These are phyloP conservation scores for Tremella yokohamensis DNA, from an alignment of 768 basidiomycete species.

Conservation along the genomic window DNA sequence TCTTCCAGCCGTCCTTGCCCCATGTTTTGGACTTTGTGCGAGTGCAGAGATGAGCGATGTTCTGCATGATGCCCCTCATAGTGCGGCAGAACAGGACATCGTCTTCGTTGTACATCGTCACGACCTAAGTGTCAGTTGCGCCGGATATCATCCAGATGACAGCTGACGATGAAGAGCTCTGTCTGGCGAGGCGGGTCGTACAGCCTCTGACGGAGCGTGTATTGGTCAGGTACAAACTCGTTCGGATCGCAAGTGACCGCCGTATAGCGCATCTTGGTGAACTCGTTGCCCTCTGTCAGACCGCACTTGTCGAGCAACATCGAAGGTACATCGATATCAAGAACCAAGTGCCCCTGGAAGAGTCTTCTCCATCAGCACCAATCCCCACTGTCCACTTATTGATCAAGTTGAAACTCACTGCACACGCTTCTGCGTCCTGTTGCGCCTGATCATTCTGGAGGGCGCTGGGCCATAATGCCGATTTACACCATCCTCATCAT, in stretches of 20 bases:
- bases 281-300: conserved; percentile 70
- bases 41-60: conserved; percentile 81
- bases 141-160: not conserved
- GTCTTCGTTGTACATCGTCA: conserved; percentile 94
- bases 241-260: conserved; percentile 93
- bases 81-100: conserved; percentile 81
- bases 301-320: conserved; percentile 79
- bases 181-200: conserved; percentile 73
- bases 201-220: conserved; percentile 79
- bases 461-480: conserved; percentile 85
- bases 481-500: conserved; percentile 44
- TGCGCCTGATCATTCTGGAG: conserved; percentile 67
- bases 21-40: conserved; percentile 85
- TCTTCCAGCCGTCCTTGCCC: conserved; percentile 98
- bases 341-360: conserved; percentile 84
- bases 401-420: conserved; percentile 56
- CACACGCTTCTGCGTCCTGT: conserved; percentile 86
- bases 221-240: conserved; percentile 75
- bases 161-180: conserved; percentile 72
- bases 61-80: conserved; percentile 95
- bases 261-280: conserved; percentile 94
- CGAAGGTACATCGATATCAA: conserved; percentile 78
- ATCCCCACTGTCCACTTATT: conserved; percentile 42
- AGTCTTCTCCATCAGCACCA: conserved; percentile 56
- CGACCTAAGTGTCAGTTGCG: conserved; percentile 52